Evolutionary conservation across 2,329 filamentous ascomycete genomes (phyloP).

Genomic region (Diaporthe caulivora): DNA sequence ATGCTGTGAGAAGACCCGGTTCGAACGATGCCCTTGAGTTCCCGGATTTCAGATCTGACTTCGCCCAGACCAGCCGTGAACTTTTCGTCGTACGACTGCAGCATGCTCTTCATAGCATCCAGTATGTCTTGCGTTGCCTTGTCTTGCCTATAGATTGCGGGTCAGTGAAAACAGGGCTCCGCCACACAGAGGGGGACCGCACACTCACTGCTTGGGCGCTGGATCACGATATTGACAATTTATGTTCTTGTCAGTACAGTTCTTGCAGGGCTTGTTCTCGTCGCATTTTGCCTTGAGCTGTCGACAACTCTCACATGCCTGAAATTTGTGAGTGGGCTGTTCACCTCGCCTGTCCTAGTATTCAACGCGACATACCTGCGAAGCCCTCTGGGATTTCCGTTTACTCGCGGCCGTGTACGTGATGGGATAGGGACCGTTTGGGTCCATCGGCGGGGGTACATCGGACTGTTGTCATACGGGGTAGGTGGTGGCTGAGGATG

Average conservation of each 20-base stretch:
- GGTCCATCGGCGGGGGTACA: conserved; percentile 47
- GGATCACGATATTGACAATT: conserved; percentile 92
- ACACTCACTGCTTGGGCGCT: conserved; percentile 86
- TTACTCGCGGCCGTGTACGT: conserved; percentile 59
- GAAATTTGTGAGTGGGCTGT: neutral
- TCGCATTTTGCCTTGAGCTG: conserved; percentile 92
- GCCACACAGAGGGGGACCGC: neutral
- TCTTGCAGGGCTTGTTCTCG: conserved; percentile 85
- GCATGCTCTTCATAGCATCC: conserved; percentile 62
- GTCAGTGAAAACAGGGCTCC: neutral
- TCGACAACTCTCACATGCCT: conserved; percentile 94
- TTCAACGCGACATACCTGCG: conserved; percentile 61
- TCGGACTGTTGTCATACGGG: conserved; percentile 49
- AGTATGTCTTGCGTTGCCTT: conserved; percentile 72
- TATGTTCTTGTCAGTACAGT: conserved; percentile 87
- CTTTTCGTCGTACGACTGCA: conserved; percentile 42
- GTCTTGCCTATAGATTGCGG: conserved; percentile 59
- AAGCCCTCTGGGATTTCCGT: conserved; percentile 74
- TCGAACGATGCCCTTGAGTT: conserved; percentile 30
- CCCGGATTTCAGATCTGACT: conserved; percentile 45
- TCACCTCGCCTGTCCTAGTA: conserved; percentile 18
- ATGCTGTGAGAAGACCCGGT: conserved; percentile 26
- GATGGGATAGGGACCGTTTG: conserved; percentile 56
- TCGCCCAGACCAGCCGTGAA: conserved; percentile 50
- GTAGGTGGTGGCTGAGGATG: conserved; percentile 49